phyloP scores from a whole-genome alignment of 2,329 filamentous ascomycete genomes.

The Sporothrix schenckii region DNA sequence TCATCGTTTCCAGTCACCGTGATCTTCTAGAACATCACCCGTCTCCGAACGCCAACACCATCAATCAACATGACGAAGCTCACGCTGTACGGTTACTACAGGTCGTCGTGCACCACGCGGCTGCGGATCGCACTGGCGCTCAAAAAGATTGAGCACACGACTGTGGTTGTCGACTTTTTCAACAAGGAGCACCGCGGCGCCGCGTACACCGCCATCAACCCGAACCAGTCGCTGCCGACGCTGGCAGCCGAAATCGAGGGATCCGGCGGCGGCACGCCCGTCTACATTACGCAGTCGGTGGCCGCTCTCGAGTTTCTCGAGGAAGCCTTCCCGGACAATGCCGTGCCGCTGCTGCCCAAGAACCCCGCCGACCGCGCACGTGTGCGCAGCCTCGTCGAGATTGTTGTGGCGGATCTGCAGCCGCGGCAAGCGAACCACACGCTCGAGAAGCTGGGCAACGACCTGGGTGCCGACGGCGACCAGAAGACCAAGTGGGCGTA shows the following conservation, averaged over 20 bases:
- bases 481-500: slow-evolving; percentile 50
- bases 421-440: slow-evolving; percentile 62
- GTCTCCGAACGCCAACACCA: background rate
- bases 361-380: slow-evolving; percentile 50
- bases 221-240: slow-evolving; percentile 58
- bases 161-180: slow-evolving; percentile 57
- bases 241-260: slow-evolving; percentile 47
- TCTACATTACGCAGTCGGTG: slow-evolving; percentile 49
- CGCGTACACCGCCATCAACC: slow-evolving; percentile 54
- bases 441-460: slow-evolving; percentile 51
- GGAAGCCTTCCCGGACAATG: slow-evolving; percentile 50
- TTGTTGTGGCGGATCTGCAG: slow-evolving; percentile 62
- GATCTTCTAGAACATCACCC: background rate
- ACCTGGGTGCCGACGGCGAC: slow-evolving; percentile 44
- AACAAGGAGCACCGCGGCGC: slow-evolving; percentile 54
- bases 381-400: slow-evolving; percentile 56
- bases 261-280: background rate
- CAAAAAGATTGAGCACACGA: slow-evolving; percentile 55
- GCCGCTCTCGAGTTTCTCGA: slow-evolving; percentile 66
- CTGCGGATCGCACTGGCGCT: slow-evolving; percentile 62
- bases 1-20: background rate
- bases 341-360: slow-evolving; percentile 51
- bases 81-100: slow-evolving; percentile 62
- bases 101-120: slow-evolving; percentile 64
- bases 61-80: slow-evolving; percentile 25